Base-by-base conservation (phyloP, 768 basidiomycete species). In the Kwoniella mangroviensis region DNA sequence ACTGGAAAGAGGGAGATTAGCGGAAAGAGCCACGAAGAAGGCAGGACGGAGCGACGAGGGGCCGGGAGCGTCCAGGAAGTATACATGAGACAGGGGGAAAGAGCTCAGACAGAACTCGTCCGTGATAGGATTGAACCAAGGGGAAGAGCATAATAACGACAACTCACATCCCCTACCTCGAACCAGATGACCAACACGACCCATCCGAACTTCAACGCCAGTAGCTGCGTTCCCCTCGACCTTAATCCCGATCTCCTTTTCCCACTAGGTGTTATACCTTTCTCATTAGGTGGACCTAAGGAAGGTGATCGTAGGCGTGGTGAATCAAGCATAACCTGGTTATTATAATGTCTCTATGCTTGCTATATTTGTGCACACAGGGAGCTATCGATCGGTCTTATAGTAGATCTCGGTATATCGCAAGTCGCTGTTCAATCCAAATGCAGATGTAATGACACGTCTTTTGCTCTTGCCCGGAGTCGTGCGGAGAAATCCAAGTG, bases 101-200 rank as follows among this genome's bases (percentile, higher is more conserved):
- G n/a, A 53, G 21, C 9, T 6, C 21, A 53, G 21, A 53, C 7
- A n/a, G 52, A 53, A 22, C 21, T 17, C 21, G 52, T 6, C 5
- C 5, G n/a, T 9, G 52, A 53, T n/a, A 53, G 21, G 9, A 19
- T 7, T 6, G 52, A 7, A 22, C 7, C 21, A 53, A 53, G 7
- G 6, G 52, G n/a, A 53, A 53, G 24, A n/a, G 15, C n/a, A 24
- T 1, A 19, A 19, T 0, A 53, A 54, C 11, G 34, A 43, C 34
- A 17, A 61, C 75, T 81, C 79, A 75, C 78, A 6, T 83, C 88
- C 40, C 87, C 87, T 3, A 79, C 80, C 79, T 96, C 94, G 75
- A 86, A 88, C 90, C 90, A 93, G 49, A 90, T 64, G 55, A 91
- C 85, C 52, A 88, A 74, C 9, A 88, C 69, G 22, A 90, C 81